These are phyloP conservation scores for Colletotrichum sp. DNA, from an alignment of 2,329 filamentous ascomycete species.

Conservation along the genomic window DNA sequence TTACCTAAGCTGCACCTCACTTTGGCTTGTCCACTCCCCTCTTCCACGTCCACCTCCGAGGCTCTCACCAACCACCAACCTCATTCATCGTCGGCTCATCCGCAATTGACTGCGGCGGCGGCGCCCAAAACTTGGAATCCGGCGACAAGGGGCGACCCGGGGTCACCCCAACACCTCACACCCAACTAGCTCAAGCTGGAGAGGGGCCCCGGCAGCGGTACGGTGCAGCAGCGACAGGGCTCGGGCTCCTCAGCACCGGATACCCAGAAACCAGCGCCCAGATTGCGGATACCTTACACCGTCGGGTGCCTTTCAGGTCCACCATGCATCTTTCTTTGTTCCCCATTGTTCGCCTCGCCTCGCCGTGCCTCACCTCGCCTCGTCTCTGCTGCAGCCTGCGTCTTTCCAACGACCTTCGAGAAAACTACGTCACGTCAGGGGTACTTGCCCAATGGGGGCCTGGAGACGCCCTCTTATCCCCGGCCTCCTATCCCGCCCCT, in stretches of 20 bases:
- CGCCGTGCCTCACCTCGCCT: neutral
- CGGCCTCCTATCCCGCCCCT: neutral
- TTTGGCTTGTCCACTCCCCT: neutral
- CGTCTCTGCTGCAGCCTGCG: neutral
- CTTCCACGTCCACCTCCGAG: neutral
- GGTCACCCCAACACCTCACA: neutral
- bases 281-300: neutral
- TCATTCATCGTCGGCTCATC: neutral
- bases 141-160: neutral
- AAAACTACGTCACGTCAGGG: slow-evolving; percentile 14
- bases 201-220: slow-evolving; percentile 10
- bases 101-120: neutral
- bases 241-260: slow-evolving; percentile 7
- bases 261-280: slow-evolving; percentile 17
- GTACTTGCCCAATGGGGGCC: neutral
- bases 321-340: neutral
- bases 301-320: neutral
- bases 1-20: neutral
- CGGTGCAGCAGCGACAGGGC: slow-evolving; percentile 4
- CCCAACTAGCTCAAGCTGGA: neutral
- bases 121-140: neutral
- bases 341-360: neutral
- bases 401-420: slow-evolving; percentile 15
- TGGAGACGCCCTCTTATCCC: neutral
- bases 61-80: neutral